Evolutionary conservation across 306 rosid species (phyloP).

Genomic region (Vigna trinervia): DNA sequence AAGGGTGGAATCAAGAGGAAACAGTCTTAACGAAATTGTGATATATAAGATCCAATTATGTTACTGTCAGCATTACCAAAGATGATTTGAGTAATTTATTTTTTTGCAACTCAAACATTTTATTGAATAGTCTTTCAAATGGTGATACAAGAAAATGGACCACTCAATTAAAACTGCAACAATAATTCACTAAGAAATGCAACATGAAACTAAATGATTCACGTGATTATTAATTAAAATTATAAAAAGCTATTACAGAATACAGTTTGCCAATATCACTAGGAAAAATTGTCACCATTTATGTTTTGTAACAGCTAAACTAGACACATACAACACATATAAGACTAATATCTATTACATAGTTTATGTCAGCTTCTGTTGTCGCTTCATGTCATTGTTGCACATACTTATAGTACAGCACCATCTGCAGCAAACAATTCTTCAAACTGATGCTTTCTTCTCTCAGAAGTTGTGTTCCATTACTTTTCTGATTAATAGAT

Average conservation of each 20-base stretch:
- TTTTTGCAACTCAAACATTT: too few relatives aligned
- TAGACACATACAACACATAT: slow-evolving; percentile 10
- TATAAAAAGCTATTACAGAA: slow-evolving; percentile 5
- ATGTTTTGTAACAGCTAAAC: slow-evolving; percentile 12
- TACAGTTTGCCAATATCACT: slow-evolving; percentile 17
- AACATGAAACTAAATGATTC: slow-evolving; percentile 3
- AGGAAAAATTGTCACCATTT: neutral
- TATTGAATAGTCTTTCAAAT: too few relatives aligned
- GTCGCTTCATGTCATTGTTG: slow-evolving; percentile 24
- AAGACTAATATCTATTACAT: slow-evolving; percentile 9
- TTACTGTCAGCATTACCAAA: too few relatives aligned
- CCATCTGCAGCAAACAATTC: slow-evolving; percentile 30
- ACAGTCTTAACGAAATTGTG: too few relatives aligned
- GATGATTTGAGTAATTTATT: too few relatives aligned
- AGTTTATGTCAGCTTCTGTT: slow-evolving; percentile 28
- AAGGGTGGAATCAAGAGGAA: too few relatives aligned
- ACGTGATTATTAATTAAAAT: slow-evolving; percentile 3
- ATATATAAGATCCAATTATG: too few relatives aligned
- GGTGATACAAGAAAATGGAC: neutral
- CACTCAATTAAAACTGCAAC: neutral
- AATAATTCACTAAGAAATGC: neutral
- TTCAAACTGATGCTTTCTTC: slow-evolving; percentile 28
- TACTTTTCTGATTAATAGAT: slow-evolving; percentile 33
- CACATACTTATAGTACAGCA: slow-evolving; percentile 22
- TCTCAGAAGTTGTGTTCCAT: slow-evolving; percentile 1